Evolutionary conservation across 176 grass and related monocot genomes (phyloP), one percentile per base, ranked within the genome.

Genomic region (Oryza australiensis): DNA sequence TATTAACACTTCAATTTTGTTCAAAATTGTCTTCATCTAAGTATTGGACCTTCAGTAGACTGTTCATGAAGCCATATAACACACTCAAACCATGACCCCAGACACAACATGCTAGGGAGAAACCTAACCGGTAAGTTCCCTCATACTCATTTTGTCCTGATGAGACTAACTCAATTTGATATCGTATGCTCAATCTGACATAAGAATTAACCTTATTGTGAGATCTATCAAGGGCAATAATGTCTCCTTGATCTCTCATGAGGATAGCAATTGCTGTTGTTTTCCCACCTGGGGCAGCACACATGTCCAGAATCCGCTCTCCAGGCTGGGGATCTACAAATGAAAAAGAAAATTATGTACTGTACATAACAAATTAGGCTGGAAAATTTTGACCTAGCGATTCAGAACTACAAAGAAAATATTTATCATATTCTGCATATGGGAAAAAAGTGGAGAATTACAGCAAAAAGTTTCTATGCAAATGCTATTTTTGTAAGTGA

Each of bases 241-340:
- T 81, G 77, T 93, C 90, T 80, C 92, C 95, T 76, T 86, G 66
- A 80, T 98, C 92, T 72, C 37, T 87, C 95, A 98, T 94, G 78
- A 98, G 86, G 77, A 98, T 94, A 67, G 90, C 92, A 88, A 98
- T 93, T 51, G 92, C 95, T 73, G 95, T 98, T 74, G 95, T 98
- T 88, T 98, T 95, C 75, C 95, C 95, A 86, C 95, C 95, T 67
- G 92, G 92, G 75, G 95, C 95, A 73, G 92, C 95, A 55, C 95
- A 98, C 92, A 98, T 98, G 73, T 98, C 95, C 80, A 98, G 77
- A 84, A 98, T 89, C 82, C 85, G 83, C 87, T 98, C 95, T 70
- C 95, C 95, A 80, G 86, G 84, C 76, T 91, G 88, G 64, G 95
- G 92, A 91, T 94, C 95, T 98, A 79, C 75, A 82, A 79, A 87